phyloP scores from a whole-genome alignment of 441 rosid species.

The Biscutella laevigata region DNA sequence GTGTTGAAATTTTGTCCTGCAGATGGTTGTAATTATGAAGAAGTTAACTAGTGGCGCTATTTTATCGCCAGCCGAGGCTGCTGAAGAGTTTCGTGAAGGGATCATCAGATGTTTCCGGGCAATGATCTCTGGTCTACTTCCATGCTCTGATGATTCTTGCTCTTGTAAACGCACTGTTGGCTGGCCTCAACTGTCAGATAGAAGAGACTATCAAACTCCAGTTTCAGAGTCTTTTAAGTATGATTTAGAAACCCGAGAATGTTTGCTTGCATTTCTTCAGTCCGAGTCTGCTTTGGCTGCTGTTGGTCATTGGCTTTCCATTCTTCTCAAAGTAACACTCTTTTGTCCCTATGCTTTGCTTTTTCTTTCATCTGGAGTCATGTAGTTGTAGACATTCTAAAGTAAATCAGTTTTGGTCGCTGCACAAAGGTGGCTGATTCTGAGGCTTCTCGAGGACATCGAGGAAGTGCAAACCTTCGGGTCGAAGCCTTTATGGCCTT shows the following conservation, averaged over 20 bases:
- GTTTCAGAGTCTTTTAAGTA: slow-evolving; percentile 19
- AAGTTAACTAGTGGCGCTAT: slow-evolving; percentile 68
- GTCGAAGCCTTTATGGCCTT: slow-evolving; percentile 73
- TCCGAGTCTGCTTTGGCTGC: slow-evolving; percentile 70
- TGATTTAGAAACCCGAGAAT: slow-evolving; percentile 40
- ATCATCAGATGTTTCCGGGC: slow-evolving; percentile 73
- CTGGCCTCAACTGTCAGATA: slow-evolving; percentile 48
- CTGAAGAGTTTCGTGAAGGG: slow-evolving; percentile 94
- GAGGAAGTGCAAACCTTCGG: slow-evolving; percentile 74
- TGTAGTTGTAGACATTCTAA: background rate
- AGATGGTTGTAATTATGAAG: slow-evolving; percentile 78
- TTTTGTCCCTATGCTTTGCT: background rate
- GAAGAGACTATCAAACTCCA: slow-evolving; percentile 26
- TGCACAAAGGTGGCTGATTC: slow-evolving; percentile 70
- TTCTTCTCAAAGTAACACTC: slow-evolving; percentile 65
- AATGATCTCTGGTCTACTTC: slow-evolving; percentile 43
- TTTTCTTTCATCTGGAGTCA: slow-evolving; percentile 3
- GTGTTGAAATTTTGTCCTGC: slow-evolving; percentile 4
- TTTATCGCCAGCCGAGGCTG: slow-evolving; percentile 63
- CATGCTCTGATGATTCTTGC: slow-evolving; percentile 57
- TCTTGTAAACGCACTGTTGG: slow-evolving; percentile 46
- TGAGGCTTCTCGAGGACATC: slow-evolving; percentile 79
- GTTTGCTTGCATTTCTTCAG: slow-evolving; percentile 76
- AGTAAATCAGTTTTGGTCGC: slow-evolving; percentile 17
- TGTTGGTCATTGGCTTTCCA: slow-evolving; percentile 94